Percentiles rank a stretch among this genome's conserved stretches.
Conservation (phyloP, 805 yeast genomes). For the Candida quercuum region DNA sequence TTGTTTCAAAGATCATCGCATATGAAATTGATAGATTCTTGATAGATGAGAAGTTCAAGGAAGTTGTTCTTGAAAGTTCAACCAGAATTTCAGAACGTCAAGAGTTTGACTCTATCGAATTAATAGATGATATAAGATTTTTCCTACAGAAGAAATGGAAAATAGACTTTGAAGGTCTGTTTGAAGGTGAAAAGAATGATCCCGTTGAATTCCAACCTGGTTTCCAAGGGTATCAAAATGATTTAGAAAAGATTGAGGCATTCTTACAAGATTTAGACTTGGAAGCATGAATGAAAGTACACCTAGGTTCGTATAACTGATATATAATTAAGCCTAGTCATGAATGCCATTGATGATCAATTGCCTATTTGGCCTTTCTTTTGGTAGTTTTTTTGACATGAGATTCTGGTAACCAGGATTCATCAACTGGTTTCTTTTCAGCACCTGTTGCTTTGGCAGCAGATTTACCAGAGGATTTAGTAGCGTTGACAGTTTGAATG, state of each 20-base stretch:
- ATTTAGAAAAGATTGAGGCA: slow-evolving; percentile 34
- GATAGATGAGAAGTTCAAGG: slow-evolving; percentile 32
- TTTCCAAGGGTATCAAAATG: slow-evolving; percentile 21
- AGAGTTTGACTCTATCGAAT: slow-evolving; percentile 74
- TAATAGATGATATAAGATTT: slow-evolving; percentile 72
- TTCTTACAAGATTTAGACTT: slow-evolving; percentile 33
- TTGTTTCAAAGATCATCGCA: slow-evolving; percentile 55
- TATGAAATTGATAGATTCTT: slow-evolving; percentile 35
- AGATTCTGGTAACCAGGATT: slow-evolving; percentile 54
- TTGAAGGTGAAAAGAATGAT: slow-evolving; percentile 22
- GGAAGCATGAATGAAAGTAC: slow-evolving; percentile 32
- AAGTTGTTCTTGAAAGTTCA: slow-evolving; percentile 43
- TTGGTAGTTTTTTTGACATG: slow-evolving; percentile 38
- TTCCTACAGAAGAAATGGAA: slow-evolving; percentile 35
- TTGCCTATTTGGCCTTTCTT: slow-evolving; percentile 21
- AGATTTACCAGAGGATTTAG: slow-evolving; percentile 7
- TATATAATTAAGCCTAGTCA: too few relatives aligned
- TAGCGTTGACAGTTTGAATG: slow-evolving; percentile 21
- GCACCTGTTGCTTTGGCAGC: slow-evolving; percentile 21
- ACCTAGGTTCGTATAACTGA: background rate
- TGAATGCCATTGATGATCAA: background rate
- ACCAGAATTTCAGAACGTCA: slow-evolving; percentile 52
- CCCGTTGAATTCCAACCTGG: slow-evolving; percentile 18
- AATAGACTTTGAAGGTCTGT: slow-evolving; percentile 28
- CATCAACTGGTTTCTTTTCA: slow-evolving; percentile 32